phyloP scores from a whole-genome alignment of 177 flowering plant species.

The Vitis hybrid region DNA sequence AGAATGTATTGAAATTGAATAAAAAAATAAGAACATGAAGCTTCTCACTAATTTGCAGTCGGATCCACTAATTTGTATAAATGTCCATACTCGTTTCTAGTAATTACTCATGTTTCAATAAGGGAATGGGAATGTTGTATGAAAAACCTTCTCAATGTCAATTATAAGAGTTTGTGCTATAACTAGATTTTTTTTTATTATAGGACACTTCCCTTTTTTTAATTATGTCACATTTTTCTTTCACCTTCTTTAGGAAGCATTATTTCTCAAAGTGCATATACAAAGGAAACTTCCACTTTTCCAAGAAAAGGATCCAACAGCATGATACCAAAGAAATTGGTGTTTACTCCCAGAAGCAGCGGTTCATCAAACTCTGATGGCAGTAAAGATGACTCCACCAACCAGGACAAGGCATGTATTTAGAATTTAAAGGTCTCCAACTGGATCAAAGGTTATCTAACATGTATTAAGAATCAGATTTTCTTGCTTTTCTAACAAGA shows the following conservation, averaged over 20 bases:
- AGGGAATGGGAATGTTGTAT: too few relatives aligned
- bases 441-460: neutral
- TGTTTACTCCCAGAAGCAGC: slow-evolving; percentile 41
- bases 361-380: slow-evolving; percentile 41
- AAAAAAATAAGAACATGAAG: too few relatives aligned
- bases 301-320: slow-evolving; percentile 11
- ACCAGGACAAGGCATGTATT: slow-evolving; percentile 50
- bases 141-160: neutral
- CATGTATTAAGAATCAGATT: neutral
- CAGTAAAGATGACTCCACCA: slow-evolving; percentile 38
- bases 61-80: too few relatives aligned
- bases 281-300: slow-evolving; percentile 12
- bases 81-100: too few relatives aligned
- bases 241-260: slow-evolving; percentile 30
- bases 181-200: neutral
- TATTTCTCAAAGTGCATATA: slow-evolving; percentile 20
- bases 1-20: too few relatives aligned
- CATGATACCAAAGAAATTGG: slow-evolving; percentile 22
- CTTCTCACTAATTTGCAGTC: too few relatives aligned
- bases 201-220: slow-evolving; percentile 2
- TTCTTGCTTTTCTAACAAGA: neutral
- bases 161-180: neutral
- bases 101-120: too few relatives aligned
- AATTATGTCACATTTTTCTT: neutral
- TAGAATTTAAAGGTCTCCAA: too few relatives aligned